Percentiles rank a stretch among this genome's conserved stretches.
Evolutionary conservation across 2,329 filamentous ascomycete species (phyloP).

Genomic region (Sporothrix variecibatus): DNA sequence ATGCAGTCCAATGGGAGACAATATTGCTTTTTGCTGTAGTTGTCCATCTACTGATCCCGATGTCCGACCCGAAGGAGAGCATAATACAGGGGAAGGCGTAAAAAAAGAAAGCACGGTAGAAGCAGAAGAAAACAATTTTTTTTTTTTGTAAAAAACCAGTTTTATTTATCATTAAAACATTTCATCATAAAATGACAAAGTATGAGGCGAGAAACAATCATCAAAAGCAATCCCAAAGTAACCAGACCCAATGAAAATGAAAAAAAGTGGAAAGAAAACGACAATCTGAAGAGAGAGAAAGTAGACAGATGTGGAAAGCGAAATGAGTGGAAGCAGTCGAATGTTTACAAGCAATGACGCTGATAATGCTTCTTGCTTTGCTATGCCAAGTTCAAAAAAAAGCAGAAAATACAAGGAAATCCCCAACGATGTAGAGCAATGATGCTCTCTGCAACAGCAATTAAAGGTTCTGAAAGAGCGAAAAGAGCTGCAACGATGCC

Average conservation of each 20-base stretch:
- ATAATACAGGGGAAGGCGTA: background rate
- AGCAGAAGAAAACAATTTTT: background rate
- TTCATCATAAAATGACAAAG: slow-evolving; percentile 15
- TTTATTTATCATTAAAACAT: slow-evolving; percentile 19
- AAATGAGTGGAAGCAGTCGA: background rate
- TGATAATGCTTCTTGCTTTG: background rate
- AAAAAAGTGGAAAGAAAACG: background rate
- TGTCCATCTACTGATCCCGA: background rate
- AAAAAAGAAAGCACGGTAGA: background rate
- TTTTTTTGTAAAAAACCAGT: background rate
- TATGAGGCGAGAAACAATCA: background rate
- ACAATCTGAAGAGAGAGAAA: background rate
- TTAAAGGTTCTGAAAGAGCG: background rate
- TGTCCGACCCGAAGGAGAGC: too few relatives aligned
- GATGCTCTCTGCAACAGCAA: background rate
- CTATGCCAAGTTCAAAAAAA: background rate
- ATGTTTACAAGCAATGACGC: background rate
- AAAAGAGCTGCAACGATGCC: background rate
- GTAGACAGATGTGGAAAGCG: background rate
- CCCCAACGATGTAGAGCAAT: background rate
- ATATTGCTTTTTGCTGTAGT: background rate
- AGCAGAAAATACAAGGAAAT: background rate
- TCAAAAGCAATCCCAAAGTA: background rate
- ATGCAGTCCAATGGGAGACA: background rate
- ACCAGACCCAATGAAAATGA: background rate